A percentile compares a stretch with the other conserved stretches of the same genome.
phyloP scores from a whole-genome alignment of 2,329 filamentous ascomycete species.

The Nothomitra cinnamomea region DNA sequence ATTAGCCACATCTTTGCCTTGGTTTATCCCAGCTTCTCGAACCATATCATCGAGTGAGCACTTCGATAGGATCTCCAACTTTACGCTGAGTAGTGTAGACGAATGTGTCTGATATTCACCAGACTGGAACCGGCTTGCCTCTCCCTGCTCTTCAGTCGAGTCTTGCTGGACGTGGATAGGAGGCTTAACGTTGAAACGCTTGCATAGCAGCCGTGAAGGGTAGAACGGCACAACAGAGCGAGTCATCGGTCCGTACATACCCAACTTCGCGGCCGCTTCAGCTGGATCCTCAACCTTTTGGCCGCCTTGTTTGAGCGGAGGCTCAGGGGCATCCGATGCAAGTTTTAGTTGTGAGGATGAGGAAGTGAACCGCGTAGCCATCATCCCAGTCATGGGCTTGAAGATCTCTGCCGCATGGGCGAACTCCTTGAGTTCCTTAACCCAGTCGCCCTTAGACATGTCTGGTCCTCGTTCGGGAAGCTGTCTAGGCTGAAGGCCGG shows the following conservation, averaged over 20 bases:
- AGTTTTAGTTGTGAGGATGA: constrained; percentile 32
- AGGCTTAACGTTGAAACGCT: constrained; percentile 75
- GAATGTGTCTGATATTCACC: constrained; percentile 16
- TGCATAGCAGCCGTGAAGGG: constrained; percentile 75
- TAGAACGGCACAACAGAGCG: constrained; percentile 54
- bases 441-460: constrained; percentile 53
- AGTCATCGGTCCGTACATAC: constrained; percentile 88
- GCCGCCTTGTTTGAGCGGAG: constrained; percentile 29
- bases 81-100: neutral
- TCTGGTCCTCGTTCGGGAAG: constrained; percentile 38
- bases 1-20: neutral
- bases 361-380: constrained; percentile 86
- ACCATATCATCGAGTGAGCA: constrained; percentile 3
- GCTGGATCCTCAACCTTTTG: constrained; percentile 56
- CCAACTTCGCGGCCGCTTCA: constrained; percentile 70
- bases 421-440: constrained; percentile 67
- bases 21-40: neutral
- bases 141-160: constrained; percentile 18
- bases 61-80: constrained; percentile 5
- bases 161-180: constrained; percentile 50
- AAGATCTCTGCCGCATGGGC: constrained; percentile 61
- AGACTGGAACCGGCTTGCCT: constrained; percentile 17
- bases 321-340: constrained; percentile 19
- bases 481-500: constrained; percentile 36
- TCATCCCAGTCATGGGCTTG: constrained; percentile 76